These are phyloP conservation scores for Paecilomyces variotii DNA, from an alignment of 2,329 filamentous ascomycete genomes.

Conservation along the genomic window DNA sequence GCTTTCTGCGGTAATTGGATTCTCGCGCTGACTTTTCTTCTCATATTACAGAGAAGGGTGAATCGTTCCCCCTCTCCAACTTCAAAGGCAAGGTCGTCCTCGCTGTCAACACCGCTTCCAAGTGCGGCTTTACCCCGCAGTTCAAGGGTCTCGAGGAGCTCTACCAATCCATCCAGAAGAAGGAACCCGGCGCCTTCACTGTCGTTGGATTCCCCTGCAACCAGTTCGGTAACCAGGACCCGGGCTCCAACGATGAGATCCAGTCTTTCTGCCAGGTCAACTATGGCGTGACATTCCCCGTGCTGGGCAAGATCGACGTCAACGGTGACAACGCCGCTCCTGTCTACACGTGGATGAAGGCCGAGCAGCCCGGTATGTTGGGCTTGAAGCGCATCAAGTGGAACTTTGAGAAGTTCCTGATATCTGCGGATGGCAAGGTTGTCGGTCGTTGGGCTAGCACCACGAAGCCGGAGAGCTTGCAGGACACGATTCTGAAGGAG, in stretches of 20 bases:
- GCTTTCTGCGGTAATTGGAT: neutral
- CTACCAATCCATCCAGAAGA: slow-evolving; percentile 66
- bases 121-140: slow-evolving; percentile 97
- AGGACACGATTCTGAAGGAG: slow-evolving; percentile 67
- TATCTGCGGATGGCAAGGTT: slow-evolving; percentile 78
- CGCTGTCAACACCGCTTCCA: slow-evolving; percentile 94
- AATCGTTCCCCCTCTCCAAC: slow-evolving; percentile 58
- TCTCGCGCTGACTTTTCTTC: slow-evolving; percentile 7
- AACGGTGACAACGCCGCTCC: slow-evolving; percentile 78
- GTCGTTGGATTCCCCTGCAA: slow-evolving; percentile 98
- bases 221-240: slow-evolving; percentile 90
- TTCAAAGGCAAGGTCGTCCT: slow-evolving; percentile 91
- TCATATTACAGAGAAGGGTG: slow-evolving; percentile 56
- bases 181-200: slow-evolving; percentile 67
- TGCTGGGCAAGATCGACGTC: slow-evolving; percentile 87
- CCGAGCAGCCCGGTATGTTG: slow-evolving; percentile 68
- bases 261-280: slow-evolving; percentile 83
- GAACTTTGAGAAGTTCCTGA: slow-evolving; percentile 99
- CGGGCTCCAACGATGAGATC: slow-evolving; percentile 72
- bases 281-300: slow-evolving; percentile 87
- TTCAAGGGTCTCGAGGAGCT: slow-evolving; percentile 85
- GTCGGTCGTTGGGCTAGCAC: slow-evolving; percentile 79
- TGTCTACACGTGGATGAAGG: slow-evolving; percentile 68
- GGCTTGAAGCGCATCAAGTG: slow-evolving; percentile 92
- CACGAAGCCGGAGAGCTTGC: slow-evolving; percentile 75